Evolutionary conservation across 106 monocot genomes (phyloP), one percentile per base, ranked within the genome.

Genomic region (Posidonia australis): DNA sequence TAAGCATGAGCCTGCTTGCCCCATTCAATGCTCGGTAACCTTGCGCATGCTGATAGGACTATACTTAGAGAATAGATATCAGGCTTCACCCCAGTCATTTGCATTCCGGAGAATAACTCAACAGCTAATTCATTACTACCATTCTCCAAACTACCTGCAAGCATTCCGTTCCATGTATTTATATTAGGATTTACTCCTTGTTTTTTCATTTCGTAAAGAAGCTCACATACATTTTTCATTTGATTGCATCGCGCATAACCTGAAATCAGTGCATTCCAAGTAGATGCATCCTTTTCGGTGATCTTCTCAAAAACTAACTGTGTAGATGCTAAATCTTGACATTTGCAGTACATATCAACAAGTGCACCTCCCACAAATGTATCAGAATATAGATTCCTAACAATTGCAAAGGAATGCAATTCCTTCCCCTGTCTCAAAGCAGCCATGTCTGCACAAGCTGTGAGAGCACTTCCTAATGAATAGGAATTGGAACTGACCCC

Each of bases 121-220:
- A 79, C 18, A 47, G 60, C 68, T 26, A 60, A 76, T 69, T 69
- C 76, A 51, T 79, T 66, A 20, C 66, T 64, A 10, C 65, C 79
- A 49, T 76, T 76, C 61, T 76, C 76, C 70, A 73, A 62, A 32
- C 28, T 62, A 19, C 82, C 69, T 46, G 71, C 61, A 6, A 75
- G 70, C 58, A 85, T 47, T 24, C 79, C 43, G 62, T 85, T 85
- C 85, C 85, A 82, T n/a, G 72, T 72, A 21, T n/a, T n/a, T n/a
- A n/a, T n/a, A n/a, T n/a, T n/a, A n/a, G n/a, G n/a, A n/a, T n/a
- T n/a, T n/a, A n/a, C n/a, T n/a, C n/a, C n/a, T n/a, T n/a, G n/a
- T n/a, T n/a, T n/a, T n/a, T n/a, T n/a, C n/a, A n/a, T n/a, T n/a
- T n/a, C n/a, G n/a, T n/a, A n/a, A n/a, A n/a, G n/a, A n/a, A n/a